These are phyloP conservation scores for Endoconidiophora laricicola DNA, from an alignment of 2,329 filamentous ascomycete species.

Conservation along the genomic window DNA sequence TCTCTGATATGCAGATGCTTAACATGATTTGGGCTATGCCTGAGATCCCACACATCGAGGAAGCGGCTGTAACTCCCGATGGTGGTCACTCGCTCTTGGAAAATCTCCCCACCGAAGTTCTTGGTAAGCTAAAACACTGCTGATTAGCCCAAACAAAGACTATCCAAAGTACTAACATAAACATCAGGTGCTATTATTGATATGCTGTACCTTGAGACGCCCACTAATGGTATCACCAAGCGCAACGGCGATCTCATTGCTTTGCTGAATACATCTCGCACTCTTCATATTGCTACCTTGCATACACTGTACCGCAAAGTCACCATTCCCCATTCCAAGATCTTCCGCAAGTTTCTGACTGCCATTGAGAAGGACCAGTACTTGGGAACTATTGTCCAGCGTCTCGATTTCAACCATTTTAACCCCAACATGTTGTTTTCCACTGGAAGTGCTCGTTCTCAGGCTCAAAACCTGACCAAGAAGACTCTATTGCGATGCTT, in stretches of 20 bases:
- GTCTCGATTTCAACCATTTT: constrained; percentile 74
- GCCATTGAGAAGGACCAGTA: constrained; percentile 50
- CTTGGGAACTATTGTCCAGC: constrained; percentile 58
- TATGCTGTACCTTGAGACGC: constrained; percentile 56
- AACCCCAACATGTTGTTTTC: constrained; percentile 63
- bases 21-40: constrained; percentile 35
- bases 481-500: constrained; percentile 57
- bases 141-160: neutral
- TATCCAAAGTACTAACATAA: constrained; percentile 7
- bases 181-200: constrained; percentile 55
- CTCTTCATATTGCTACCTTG: constrained; percentile 55
- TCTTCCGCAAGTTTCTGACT: constrained; percentile 65
- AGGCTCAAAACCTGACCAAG: constrained; percentile 60
- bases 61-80: constrained; percentile 11
- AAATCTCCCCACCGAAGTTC: constrained; percentile 50
- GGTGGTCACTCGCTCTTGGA: constrained; percentile 45
- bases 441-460: constrained; percentile 55
- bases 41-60: constrained; percentile 10
- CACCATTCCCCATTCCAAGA: constrained; percentile 66
- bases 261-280: constrained; percentile 58
- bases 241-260: constrained; percentile 67
- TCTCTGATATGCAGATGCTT: constrained; percentile 39
- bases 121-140: constrained; percentile 36
- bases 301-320: constrained; percentile 63
- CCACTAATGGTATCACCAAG: constrained; percentile 52